Evolutionary conservation across 1,139 yeast species (phyloP).

Genomic region (Geotrichum aggregatum): DNA sequence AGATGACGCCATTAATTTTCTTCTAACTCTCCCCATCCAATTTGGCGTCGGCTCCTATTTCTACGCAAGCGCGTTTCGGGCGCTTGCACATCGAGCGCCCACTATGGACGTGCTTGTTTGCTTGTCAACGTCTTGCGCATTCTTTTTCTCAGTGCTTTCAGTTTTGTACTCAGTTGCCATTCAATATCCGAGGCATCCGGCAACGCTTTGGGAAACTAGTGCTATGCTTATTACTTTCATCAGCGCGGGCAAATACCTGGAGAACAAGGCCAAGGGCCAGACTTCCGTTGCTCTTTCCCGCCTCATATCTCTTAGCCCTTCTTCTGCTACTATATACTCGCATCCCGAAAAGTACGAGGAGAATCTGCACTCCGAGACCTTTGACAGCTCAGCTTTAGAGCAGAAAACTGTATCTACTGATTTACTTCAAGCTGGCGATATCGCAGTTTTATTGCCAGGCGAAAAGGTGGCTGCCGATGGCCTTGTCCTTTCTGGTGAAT

Average conservation of each 20-base stretch:
- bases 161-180: slow-evolving; percentile 44
- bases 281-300: slow-evolving; percentile 85
- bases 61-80: slow-evolving; percentile 57
- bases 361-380: slow-evolving; percentile 11
- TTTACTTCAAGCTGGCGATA: slow-evolving; percentile 69
- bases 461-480: slow-evolving; percentile 93
- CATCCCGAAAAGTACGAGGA: slow-evolving; percentile 26
- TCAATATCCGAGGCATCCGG: slow-evolving; percentile 47
- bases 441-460: slow-evolving; percentile 78
- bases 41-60: slow-evolving; percentile 63
- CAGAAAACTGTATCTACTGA: slow-evolving; percentile 57
- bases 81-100: slow-evolving; percentile 71
- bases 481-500: slow-evolving; percentile 62
- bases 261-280: slow-evolving; percentile 88
- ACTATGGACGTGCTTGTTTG: slow-evolving; percentile 93
- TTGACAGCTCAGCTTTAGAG: slow-evolving; percentile 21
- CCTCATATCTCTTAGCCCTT: slow-evolving; percentile 74
- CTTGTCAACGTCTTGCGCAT: slow-evolving; percentile 77
- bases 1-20: slow-evolving; percentile 56
- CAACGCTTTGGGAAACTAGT: slow-evolving; percentile 79
- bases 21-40: slow-evolving; percentile 64
- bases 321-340: slow-evolving; percentile 57
- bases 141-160: slow-evolving; percentile 63
- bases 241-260: slow-evolving; percentile 83
- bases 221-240: slow-evolving; percentile 81